Base-by-base conservation (phyloP, 1,284 basidiomycete species). In the Moesziomyces antarcticus region DNA sequence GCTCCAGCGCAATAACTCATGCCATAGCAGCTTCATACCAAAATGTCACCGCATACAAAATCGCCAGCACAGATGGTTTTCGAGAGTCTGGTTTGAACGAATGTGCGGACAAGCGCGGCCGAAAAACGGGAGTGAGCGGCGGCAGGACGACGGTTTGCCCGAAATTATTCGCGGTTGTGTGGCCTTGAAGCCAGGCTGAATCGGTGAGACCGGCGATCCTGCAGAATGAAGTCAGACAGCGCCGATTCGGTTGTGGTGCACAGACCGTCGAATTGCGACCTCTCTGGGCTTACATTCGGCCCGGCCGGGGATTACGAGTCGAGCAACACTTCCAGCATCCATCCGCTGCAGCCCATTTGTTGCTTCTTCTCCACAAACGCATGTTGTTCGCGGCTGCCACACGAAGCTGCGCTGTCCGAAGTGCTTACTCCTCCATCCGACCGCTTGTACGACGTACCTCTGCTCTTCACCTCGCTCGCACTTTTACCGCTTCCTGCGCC, bases 1-100 rank as follows among this genome's bases (percentile, higher is more conserved):
- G 70, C 70, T 24, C 70, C 70, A 27, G 64, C 56, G 27, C 70
- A 73, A 22, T 73, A 47, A n/a, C n/a, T n/a, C n/a, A n/a, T n/a
- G 22, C 42, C 3, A 44, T 5, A 11, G 22, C 42, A 44, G 42
- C 21, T 11, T 14, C 14, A 40, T 33, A 33, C 30, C 11, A 33
- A 33, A 13, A 33, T 33, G 30, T 33, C 30, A 33, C 13, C 13
- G 30, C 30, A 33, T 4, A 11, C 30, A 7, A 33, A 33, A 33
- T 11, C 3, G 30, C 30, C 30, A 33, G 13, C 25, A 27, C 25
- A 6, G 8, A 27, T 27, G 25, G 25, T 8, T 8, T 27, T 27
- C 7, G 25, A 27, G 25, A 27, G 25, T 6, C 25, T 27, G 25
- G 1, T 27, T 27, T 27, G 25, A 27, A 27, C 25, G 30, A 13